phyloP scores from a whole-genome alignment of 345 rosid species.

The Salix caprea region DNA sequence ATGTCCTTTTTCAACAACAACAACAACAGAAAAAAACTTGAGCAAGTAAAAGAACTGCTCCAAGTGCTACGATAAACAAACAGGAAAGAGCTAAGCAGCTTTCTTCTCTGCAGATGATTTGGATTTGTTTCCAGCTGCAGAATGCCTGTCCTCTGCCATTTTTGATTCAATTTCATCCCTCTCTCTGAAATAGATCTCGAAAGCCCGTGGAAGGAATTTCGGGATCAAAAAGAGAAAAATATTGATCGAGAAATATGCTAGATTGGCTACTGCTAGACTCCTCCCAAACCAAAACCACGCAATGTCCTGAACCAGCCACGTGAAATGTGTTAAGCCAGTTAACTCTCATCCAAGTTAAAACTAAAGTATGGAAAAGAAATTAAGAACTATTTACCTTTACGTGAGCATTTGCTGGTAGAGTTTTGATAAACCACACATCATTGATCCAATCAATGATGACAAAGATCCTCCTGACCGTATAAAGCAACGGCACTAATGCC shows the following conservation, averaged over 20 bases:
- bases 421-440: constrained; percentile 66
- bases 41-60: neutral
- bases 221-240: constrained; percentile 79
- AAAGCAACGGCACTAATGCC: constrained; percentile 73
- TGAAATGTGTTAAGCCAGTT: neutral
- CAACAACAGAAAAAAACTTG: too few species aligned
- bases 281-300: constrained; percentile 88
- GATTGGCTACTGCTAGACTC: constrained; percentile 50
- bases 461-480: constrained; percentile 69
- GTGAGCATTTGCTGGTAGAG: constrained; percentile 46
- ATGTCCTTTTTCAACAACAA: neutral
- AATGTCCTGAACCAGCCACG: constrained; percentile 31
- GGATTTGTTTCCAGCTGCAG: constrained; percentile 26
- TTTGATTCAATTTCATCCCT: constrained; percentile 52
- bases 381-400: constrained; percentile 34
- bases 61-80: neutral
- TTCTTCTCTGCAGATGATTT: constrained; percentile 35
- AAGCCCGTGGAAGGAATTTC: constrained; percentile 71
- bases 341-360: neutral
- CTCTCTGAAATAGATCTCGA: constrained; percentile 60
- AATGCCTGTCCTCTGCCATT: constrained; percentile 48
- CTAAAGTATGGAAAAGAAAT: neutral
- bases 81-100: constrained; percentile 30
- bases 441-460: constrained; percentile 63
- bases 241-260: constrained; percentile 60